These are phyloP conservation scores for Eucalyptus rudis DNA, from an alignment of 345 rosid species.

Conservation along the genomic window DNA sequence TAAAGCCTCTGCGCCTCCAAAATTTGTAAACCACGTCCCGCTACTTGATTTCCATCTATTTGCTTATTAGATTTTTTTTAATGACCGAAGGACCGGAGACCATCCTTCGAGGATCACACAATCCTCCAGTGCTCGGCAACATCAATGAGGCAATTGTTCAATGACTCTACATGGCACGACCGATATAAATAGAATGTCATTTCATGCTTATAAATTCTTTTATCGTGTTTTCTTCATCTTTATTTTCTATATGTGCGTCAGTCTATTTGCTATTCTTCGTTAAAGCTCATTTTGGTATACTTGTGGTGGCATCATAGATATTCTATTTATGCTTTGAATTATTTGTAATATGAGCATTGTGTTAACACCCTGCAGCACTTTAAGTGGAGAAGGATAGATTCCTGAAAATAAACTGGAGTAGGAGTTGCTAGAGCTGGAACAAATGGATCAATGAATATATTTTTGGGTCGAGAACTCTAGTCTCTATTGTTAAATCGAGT, in stretches of 20 bases:
- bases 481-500: neutral
- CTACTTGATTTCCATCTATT: neutral
- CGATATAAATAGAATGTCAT: rapidly evolving
- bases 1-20: neutral
- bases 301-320: neutral
- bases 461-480: neutral
- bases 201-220: rapidly evolving
- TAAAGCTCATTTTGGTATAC: rapidly evolving
- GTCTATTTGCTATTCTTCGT: rapidly evolving
- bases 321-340: neutral
- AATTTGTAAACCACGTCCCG: neutral
- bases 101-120: no score
- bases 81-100: no score
- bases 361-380: neutral
- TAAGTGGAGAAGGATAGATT: neutral
- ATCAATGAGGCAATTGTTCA: neutral
- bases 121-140: no score
- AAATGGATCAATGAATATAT: neutral
- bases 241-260: rapidly evolving
- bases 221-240: neutral
- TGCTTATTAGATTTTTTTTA: neutral
- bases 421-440: neutral
- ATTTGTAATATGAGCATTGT: neutral
- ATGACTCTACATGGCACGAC: rapidly evolving
- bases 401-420: neutral